Conservation (phyloP, 768 basidiomycete species). For the Lenzites betulinus region DNA sequence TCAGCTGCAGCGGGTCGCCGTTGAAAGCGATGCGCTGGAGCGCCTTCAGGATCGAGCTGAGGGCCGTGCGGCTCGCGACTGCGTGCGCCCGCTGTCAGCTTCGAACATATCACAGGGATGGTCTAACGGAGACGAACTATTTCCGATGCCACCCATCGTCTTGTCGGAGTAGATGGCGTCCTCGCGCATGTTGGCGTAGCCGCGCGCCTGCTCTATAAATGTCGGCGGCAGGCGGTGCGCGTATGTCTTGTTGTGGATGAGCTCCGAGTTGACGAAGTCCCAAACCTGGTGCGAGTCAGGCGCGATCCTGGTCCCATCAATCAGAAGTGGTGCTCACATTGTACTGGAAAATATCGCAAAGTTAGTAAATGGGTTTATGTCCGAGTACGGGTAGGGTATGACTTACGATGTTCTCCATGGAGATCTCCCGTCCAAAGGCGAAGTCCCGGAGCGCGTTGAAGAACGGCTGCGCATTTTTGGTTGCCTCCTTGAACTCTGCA, state of each 20-base stretch:
- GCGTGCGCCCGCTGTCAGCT: conserved; percentile 1
- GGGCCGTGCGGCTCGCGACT: conserved; percentile 84
- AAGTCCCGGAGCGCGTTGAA: conserved; percentile 68
- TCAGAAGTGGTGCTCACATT: conserved; percentile 53
- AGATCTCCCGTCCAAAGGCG: conserved; percentile 66
- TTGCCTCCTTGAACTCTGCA: conserved; percentile 62
- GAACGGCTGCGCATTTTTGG: conserved; percentile 61
- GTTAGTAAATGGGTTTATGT: not conserved
- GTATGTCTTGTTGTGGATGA: conserved; percentile 81
- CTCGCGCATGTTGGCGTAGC: conserved; percentile 81
- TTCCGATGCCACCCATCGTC: conserved; percentile 67
- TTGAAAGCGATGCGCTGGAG: conserved; percentile 80
- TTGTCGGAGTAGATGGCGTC: conserved; percentile 68
- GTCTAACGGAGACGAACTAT: conserved; percentile 55
- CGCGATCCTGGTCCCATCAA: not conserved
- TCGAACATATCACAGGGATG: conserved; percentile 7
- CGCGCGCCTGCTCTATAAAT: conserved; percentile 71
- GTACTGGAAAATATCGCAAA: conserved; percentile 48
- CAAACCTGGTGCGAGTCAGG: conserved; percentile 49
- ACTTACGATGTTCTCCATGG: conserved; percentile 70
- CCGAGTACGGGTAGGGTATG: not conserved
- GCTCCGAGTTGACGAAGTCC: conserved; percentile 76
- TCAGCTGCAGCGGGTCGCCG: conserved; percentile 76
- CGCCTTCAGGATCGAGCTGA: conserved; percentile 69
- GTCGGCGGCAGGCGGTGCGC: conserved; percentile 80